Base-by-base conservation (phyloP, 2,329 filamentous ascomycete genomes). In the Aureobasidium sp. region DNA sequence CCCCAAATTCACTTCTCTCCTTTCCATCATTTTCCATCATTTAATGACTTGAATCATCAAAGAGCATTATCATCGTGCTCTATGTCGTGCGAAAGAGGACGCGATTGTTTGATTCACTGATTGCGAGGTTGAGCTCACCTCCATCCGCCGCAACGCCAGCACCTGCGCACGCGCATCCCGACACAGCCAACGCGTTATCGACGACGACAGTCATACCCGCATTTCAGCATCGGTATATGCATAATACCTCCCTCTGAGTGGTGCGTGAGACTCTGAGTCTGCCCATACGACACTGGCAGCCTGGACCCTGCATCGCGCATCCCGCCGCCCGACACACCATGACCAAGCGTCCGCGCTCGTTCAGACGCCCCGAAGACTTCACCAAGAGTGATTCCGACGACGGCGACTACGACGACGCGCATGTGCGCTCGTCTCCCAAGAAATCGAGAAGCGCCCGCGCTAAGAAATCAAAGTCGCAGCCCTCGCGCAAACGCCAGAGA, bases 331-430 rank as follows among this genome's bases (percentile, higher is more conserved):
- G 45, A 49, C 57, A 60, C 57, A 60, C 22, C 45, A 60, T 60
- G 57, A 34, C 57, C 57, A 60, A 60, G 57, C 57, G 37, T 36
- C 25, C 44, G 45, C 57, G 45, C 45, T 41, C 44, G 25, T 60
- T 51, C 45, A 49, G 74, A 42, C 44, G 74, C 64, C 64, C 68
- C 62, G 70, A 72, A 56, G 67, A 69, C 58, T 74, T 72, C 62
- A 74, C 66, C 66, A 71, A 70, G 53, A 70, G 67, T 62, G 74
- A 76, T 64, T 68, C 69, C 31, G 71, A 74, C 63, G 74, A 76
- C 66, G 65, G 67, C n/a, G 74, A 75, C 65, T 75, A 70, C 67
- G 69, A 65, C 44, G 62, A 62, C 48, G 63, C 64, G 34, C 63
- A 66, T 14, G 65, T 67, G 3, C 59, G 67, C 2, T 66, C 65